Percentiles rank a stretch among this genome's conserved stretches.
phyloP scores from a whole-genome alignment of 192 early-diverging fungal genomes.

The Lobulomyces angularis region DNA sequence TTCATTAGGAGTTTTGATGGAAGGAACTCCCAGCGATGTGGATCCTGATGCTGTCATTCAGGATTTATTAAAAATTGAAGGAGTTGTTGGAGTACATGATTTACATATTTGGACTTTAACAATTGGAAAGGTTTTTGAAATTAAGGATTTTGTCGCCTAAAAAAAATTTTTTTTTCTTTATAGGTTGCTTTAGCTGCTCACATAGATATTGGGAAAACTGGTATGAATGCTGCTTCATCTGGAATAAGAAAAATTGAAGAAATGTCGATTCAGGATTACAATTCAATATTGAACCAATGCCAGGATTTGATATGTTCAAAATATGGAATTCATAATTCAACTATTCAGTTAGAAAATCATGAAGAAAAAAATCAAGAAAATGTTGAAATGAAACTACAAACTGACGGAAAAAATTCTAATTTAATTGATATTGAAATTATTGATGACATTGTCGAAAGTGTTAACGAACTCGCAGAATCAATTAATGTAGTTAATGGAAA shows the following conservation, averaged over 20 bases:
- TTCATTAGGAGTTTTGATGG: conserved; percentile 60
- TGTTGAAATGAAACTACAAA: no score
- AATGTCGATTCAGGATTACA: conserved; percentile 14
- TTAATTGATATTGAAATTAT: no score
- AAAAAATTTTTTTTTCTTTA: background rate
- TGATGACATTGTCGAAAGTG: no score
- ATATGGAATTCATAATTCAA: conserved; percentile 38
- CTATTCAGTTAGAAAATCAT: conserved; percentile 41
- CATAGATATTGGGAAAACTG: conserved; percentile 2
- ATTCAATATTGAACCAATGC: conserved; percentile 22
- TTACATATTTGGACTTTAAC: conserved; percentile 54
- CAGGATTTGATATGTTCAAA: conserved; percentile 24
- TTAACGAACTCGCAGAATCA: no score
- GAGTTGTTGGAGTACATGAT: conserved; percentile 42
- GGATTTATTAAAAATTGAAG: conserved; percentile 31
- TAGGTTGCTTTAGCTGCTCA: conserved; percentile 4
- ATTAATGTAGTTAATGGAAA: no score
- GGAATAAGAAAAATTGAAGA: conserved; percentile 9
- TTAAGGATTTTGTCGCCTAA: background rate
- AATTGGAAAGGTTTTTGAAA: conserved; percentile 20
- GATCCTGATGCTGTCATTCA: conserved; percentile 26
- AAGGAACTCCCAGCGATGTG: conserved; percentile 46
- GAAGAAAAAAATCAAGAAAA: no score
- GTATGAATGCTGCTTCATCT: background rate
- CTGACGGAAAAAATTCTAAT: no score